phyloP scores from a whole-genome alignment of 2,329 filamentous ascomycete genomes.

The Tolypocladium tropicale region DNA sequence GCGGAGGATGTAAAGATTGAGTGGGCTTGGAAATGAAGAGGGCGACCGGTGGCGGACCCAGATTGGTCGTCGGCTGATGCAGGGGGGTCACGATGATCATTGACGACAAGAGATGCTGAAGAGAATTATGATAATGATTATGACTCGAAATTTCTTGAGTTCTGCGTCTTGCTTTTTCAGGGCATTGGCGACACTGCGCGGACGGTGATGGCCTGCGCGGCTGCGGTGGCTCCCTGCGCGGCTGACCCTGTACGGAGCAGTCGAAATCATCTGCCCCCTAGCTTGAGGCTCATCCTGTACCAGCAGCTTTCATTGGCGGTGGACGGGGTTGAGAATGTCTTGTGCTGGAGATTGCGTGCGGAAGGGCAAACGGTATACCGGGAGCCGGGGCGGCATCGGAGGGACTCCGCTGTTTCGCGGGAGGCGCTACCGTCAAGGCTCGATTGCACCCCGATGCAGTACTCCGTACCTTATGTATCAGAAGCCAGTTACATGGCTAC shows the following conservation, averaged over 20 bases:
- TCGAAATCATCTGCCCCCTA: neutral
- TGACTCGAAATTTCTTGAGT: neutral
- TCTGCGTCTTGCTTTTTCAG: neutral
- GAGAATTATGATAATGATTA: neutral
- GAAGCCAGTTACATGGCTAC: no score
- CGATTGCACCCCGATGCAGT: no score
- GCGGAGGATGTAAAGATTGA: neutral
- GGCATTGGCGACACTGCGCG: neutral
- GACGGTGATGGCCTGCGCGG: neutral
- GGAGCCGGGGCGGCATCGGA: no score
- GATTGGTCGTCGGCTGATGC: neutral
- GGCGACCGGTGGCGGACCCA: neutral
- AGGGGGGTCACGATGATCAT: neutral
- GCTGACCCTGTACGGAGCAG: neutral
- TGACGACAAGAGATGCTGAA: neutral
- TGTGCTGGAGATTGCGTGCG: no score
- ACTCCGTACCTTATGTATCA: no score
- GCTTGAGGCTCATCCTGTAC: no score
- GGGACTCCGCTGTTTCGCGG: no score
- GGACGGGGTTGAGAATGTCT: no score
- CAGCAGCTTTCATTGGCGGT: no score
- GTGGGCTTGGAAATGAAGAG: neutral
- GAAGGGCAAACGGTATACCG: no score
- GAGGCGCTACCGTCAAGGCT: no score
- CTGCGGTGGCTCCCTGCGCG: no score